Evolutionary conservation across 352 stramenopile genomes (phyloP).

Genomic region (Bremia lactucae): DNA sequence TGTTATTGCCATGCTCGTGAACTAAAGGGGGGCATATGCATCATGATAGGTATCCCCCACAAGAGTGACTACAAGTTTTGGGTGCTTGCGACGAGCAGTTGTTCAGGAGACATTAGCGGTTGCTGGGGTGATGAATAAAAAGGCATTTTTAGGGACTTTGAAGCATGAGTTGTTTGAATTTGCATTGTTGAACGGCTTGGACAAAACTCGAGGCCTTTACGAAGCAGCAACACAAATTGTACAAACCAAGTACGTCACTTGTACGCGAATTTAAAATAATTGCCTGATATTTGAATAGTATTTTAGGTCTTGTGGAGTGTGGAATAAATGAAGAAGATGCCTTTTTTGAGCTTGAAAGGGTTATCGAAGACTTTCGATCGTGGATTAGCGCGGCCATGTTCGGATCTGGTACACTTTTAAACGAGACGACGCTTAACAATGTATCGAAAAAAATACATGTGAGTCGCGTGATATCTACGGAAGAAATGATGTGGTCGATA

Average conservation of each 20-base stretch:
- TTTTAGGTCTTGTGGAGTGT: slow-evolving; percentile 58
- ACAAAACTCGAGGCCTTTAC: slow-evolving; percentile 24
- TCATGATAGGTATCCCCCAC: slow-evolving; percentile 59
- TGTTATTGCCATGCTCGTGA: background rate
- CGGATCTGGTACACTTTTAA: slow-evolving; percentile 25
- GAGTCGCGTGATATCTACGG: slow-evolving; percentile 45
- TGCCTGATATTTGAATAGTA: slow-evolving; percentile 24
- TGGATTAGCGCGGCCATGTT: slow-evolving; percentile 32
- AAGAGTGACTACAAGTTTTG: slow-evolving; percentile 65
- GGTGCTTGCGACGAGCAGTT: slow-evolving; percentile 55
- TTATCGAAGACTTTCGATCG: slow-evolving; percentile 40
- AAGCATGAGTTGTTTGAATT: slow-evolving; percentile 81
- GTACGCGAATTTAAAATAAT: background rate
- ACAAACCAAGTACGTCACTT: slow-evolving; percentile 35
- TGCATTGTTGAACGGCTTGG: slow-evolving; percentile 29
- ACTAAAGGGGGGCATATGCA: slow-evolving; percentile 4
- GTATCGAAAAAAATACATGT: slow-evolving; percentile 28
- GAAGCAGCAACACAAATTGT: slow-evolving; percentile 41
- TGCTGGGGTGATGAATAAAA: slow-evolving; percentile 37
- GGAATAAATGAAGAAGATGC: slow-evolving; percentile 46
- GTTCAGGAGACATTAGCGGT: slow-evolving; percentile 60
- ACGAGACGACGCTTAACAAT: slow-evolving; percentile 18
- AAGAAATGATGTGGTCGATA: slow-evolving; percentile 82
- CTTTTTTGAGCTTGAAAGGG: slow-evolving; percentile 39
- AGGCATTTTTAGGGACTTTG: slow-evolving; percentile 61